Base-by-base conservation (phyloP, 495 filamentous ascomycete genomes). In the Aspergillus bridgeri region DNA sequence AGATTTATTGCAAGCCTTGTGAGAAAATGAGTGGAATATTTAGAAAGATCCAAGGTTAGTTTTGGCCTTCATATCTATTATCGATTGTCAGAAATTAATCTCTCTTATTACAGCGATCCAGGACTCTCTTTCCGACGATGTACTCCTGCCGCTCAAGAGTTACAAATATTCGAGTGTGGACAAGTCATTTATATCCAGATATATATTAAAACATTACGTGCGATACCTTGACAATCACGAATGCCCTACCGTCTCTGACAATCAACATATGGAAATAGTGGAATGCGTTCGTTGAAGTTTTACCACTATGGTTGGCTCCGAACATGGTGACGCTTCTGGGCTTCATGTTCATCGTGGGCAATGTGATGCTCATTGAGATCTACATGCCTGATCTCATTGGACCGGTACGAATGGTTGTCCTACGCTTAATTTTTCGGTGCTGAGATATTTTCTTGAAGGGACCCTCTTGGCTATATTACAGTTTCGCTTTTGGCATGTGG, bases 141-240 rank as follows among this genome's bases (percentile, higher is more conserved):
- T 84, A 49, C 76, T 90, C 51, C 76, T 89, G 23, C 92, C 96
- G 69, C 86, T 98, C 60, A 94, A 93, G 72, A 85, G 84, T 23
- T 98, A 98, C 85, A 95, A 96, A 69, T 98, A 98, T 73, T 92
- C 89, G 64, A 87, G 87, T 67, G 92, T 98, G 67, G 94, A 98
- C 79, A 96, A 97, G 73, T 96, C 92, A n/a, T 83, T 86, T 53
- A 87, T 98, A 43, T 97, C 95, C 44, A 80, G 87, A 64, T 96
- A 98, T 71, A 91, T 98, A 69, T 81, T 98, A 42, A 89, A 83
- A 61, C 93, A 95, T 67, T 98, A 96, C 70, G 93, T 98, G 88
- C 75, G 87, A 70, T 45, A 29, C 46, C 58, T 60, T 27, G n/a
- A 4, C 25, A 22, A 18, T 48, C 19, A 22, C 48, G 24, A 20